Percentiles rank a stretch among this genome's conserved stretches.
These are phyloP conservation scores for Talinum fruticosum DNA, from an alignment of 148 eudicot species.

Conservation along the genomic window DNA sequence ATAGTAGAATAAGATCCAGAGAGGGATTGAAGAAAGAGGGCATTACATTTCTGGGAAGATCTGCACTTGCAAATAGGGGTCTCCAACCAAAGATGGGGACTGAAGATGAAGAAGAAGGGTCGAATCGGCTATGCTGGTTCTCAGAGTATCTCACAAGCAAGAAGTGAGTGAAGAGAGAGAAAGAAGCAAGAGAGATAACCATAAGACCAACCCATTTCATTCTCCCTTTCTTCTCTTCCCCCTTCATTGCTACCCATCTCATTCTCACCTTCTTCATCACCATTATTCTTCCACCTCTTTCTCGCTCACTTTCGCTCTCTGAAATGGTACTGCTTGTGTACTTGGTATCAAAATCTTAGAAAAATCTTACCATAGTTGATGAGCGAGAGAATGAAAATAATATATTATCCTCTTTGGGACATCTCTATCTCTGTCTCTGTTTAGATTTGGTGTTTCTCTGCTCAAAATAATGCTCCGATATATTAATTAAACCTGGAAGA, in stretches of 20 bases:
- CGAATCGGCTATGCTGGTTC: slow-evolving; percentile 3
- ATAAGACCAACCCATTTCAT: slow-evolving; percentile 66
- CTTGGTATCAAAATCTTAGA: slow-evolving; percentile 19
- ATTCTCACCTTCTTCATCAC: slow-evolving; percentile 24
- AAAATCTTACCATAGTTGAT: slow-evolving; percentile 13
- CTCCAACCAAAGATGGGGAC: slow-evolving; percentile 70
- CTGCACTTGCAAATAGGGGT: slow-evolving; percentile 55
- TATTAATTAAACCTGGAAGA: background rate
- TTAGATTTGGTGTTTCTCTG: slow-evolving; percentile 5
- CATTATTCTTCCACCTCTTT: background rate
- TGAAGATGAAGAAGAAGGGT: slow-evolving; percentile 42
- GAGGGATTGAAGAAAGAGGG: slow-evolving; percentile 6
- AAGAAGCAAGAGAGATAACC: slow-evolving; percentile 52
- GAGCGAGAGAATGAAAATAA: no score
- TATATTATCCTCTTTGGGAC: background rate
- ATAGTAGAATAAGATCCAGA: slow-evolving; percentile 10
- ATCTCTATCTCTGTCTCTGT: background rate
- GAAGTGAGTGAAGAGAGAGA: slow-evolving; percentile 64
- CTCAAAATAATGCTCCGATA: background rate
- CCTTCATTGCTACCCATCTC: slow-evolving; percentile 51
- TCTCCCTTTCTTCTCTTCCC: slow-evolving; percentile 57
- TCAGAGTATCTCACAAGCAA: slow-evolving; percentile 57
- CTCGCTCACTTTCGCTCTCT: background rate
- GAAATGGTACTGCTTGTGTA: slow-evolving; percentile 3
- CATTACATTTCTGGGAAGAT: slow-evolving; percentile 62